Evolutionary conservation across 2,329 filamentous ascomycete genomes (phyloP), one percentile per base, ranked within the genome.

Genomic region (Diaporthe sp.): DNA sequence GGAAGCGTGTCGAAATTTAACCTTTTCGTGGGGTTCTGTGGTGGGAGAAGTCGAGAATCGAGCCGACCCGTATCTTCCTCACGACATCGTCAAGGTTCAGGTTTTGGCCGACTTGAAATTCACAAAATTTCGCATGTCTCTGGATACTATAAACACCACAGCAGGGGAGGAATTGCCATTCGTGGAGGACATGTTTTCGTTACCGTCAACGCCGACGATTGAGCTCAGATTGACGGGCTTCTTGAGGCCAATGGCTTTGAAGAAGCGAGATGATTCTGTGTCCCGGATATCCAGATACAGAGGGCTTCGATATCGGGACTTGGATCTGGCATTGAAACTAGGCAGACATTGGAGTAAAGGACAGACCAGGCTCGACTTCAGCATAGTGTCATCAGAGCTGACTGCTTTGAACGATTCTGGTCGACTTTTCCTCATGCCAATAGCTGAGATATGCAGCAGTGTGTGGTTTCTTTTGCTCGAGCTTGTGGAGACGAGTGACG

Each of bases 1-100:
- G 3, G 30, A 15, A 25, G 2, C 5, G 3, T n/a, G 30, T 7
- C 32, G 8, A 2, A n/a, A 55, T 3, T 15, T 70, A 5, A 39
- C 30, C 66, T 70, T 70, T 56, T 70, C 66, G 8, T 70, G 66
- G 66, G 15, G 44, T 15, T 70, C 66, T 22, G 47, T 56, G 2
- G 7, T 3, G 32, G 32, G 30, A 19, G 3, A 15, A 39, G 30
- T 70, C 19, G 13, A n/a, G 6, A 51, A 56, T 30, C 0, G 10
- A 2, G 27, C 25, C 30, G 3, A 19, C 13, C 2, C 5, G 37
- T 12, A 12, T 39, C 37, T n/a, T n/a, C n/a, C n/a, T n/a, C n/a
- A n/a, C n/a, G n/a, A n/a, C n/a, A n/a, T n/a, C n/a, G n/a, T n/a
- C n/a, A n/a, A n/a, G n/a, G n/a, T n/a, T 39, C 37, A 39, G 4